phyloP scores from a whole-genome alignment of 1,284 basidiomycete genomes.

The Thecaphora frezii region DNA sequence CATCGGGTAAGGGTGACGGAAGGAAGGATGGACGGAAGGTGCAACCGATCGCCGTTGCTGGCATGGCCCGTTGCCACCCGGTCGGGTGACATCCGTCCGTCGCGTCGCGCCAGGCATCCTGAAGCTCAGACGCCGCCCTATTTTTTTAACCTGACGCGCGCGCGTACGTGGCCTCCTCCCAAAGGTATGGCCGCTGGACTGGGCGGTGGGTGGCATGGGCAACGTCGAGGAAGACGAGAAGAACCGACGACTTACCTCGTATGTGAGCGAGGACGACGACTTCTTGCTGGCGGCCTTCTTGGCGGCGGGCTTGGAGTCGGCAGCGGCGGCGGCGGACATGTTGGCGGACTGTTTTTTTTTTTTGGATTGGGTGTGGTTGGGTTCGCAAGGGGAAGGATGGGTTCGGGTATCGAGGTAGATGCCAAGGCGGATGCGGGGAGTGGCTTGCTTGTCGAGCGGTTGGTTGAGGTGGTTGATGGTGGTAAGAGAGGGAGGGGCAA shows the following conservation, averaged over 20 bases:
- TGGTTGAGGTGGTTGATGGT: constrained; percentile 11
- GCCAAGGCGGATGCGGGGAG: constrained; percentile 3
- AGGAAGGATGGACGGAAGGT: background rate
- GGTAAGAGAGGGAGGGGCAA: constrained; percentile 18
- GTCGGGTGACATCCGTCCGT: background rate
- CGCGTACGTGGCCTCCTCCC: background rate
- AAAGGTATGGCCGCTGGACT: too few relatives aligned
- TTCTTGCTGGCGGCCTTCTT: constrained; percentile 50
- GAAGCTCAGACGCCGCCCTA: background rate
- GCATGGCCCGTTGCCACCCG: too few relatives aligned
- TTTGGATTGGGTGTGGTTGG: background rate
- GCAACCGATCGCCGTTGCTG: too few relatives aligned
- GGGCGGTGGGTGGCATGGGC: too few relatives aligned
- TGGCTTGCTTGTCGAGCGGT: background rate
- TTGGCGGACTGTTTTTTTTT: too few relatives aligned
- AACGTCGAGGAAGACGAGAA: background rate
- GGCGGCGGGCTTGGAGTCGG: constrained; percentile 35
- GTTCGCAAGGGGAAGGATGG: too few relatives aligned
- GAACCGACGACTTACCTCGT: constrained; percentile 34
- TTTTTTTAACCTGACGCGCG: background rate
- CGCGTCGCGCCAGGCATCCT: background rate
- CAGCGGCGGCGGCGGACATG: constrained; percentile 37
- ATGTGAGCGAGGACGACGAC: constrained; percentile 33
- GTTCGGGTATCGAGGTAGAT: constrained; percentile 2
- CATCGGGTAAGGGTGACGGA: background rate